Base-by-base conservation (phyloP, 805 yeast species). In the Suhomyces faveliae region DNA sequence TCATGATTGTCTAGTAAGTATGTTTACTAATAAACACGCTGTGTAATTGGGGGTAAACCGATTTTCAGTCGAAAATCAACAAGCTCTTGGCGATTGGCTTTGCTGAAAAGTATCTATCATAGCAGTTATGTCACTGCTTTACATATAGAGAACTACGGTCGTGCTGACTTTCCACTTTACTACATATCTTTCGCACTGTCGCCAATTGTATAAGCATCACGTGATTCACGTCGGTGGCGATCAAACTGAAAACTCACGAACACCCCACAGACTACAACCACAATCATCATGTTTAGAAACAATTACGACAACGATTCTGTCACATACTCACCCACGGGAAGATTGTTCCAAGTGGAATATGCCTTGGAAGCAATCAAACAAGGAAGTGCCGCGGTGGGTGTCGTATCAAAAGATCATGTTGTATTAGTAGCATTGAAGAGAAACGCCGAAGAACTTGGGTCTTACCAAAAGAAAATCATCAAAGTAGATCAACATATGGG, bases 271-370 rank as follows among this genome's bases (percentile, higher is more conserved):
- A 33, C 37, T 15, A 20, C 12, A n/a, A 33, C 47, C 46, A n/a
- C 29, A 21, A 19, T 17, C 13, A 43, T 30, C 52, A 62, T 63
- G 99, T 94, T 94, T 67, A 89, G 99, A 79, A 94, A 94, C 73
- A 94, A 95, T 62, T 94, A 94, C 79, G 99, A 94, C 69, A 95
- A 96, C 78, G 99, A 94, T 69, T 85, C 98, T 41, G 96, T 94
- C 50, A 94, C 99, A 11, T 94, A 89, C 73, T 92, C 98, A 27
- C 96, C 96, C 48, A 89, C 96, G 4, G 96, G 96, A 4, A 80
- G 96, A 58, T 80, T 89, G 50, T 90, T 89, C 71, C 96, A 89
- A 70, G 87, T 71, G 19, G 96, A 89, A 64, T 88, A 88, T 59
- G 96, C 96, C 2, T 73, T 89, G 45, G 96, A 89, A 60, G 98